Base-by-base conservation (phyloP, 441 rosid genomes). In the Pelargonium australe region DNA sequence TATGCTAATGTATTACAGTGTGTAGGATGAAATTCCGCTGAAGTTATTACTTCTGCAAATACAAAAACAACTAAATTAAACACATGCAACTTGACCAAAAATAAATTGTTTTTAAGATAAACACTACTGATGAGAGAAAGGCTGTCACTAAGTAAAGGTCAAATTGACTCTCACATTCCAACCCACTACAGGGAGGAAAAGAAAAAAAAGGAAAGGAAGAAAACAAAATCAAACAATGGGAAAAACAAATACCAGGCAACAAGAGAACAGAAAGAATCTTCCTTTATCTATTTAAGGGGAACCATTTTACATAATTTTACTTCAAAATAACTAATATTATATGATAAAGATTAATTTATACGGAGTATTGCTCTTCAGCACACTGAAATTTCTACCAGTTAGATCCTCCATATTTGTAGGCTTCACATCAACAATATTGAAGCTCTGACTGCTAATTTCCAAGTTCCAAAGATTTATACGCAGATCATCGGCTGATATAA, bases 351-450 rank as follows among this genome's bases (percentile, higher is more conserved):
- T 14, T 55, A 23, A 55, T 55, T 55, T 17, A 55, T 19, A 57
- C 19, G 17, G 2, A 6, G 3, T 55, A 62, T 66, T 69, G 49
- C 45, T 53, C 28, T 28, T 37, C n/a, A 67, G 64, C 31, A 60
- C 17, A 68, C 43, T 19, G 64, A 71, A 53, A 55, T 19, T 55
- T 55, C 23, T 77, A 90, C 99, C 97, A 66, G 96, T 94, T 73
- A 94, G 87, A 83, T 94, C 97, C 84, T 94, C 99, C 96, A 94
- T 94, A 81, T 91, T 94, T 47, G 91, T 82, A 67, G 99, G 99
- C 77, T 94, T 91, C 70, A 95, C 94, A 79, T 91, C 99, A 43
- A 95, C 91, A 60, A 95, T 90, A 73, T 89, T 94, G 75, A 93
- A 93, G 83, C 97, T 91, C 68, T 93, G 96, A 77, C 83, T 93